Evolutionary conservation across 495 filamentous ascomycete species (phyloP).

Genomic region (Pseudomonodictys pantanalensis): DNA sequence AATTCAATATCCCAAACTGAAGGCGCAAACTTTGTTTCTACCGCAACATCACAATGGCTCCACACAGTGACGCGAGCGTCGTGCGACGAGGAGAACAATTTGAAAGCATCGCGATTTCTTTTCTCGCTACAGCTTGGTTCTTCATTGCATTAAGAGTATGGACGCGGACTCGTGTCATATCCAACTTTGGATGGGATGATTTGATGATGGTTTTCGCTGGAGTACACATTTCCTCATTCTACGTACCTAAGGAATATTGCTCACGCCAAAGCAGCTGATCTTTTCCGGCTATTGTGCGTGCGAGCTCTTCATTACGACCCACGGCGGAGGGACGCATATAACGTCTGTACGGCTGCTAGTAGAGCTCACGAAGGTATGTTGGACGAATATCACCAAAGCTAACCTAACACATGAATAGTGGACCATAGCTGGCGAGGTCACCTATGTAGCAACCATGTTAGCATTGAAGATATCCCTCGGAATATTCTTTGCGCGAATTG

Average conservation of each 20-base stretch:
- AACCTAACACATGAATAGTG: conserved; percentile 31
- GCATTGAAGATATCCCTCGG: conserved; percentile 40
- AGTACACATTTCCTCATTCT: conserved; percentile 17
- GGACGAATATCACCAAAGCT: neutral
- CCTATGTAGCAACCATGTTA: conserved; percentile 34
- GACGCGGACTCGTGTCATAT: conserved; percentile 34
- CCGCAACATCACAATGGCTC: neutral
- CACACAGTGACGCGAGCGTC: conserved; percentile 1
- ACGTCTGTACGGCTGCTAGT: conserved; percentile 4
- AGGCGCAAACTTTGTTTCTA: neutral
- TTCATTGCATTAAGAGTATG: conserved; percentile 35
- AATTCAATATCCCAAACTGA: neutral
- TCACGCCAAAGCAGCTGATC: conserved; percentile 8
- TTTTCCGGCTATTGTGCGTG: conserved; percentile 26
- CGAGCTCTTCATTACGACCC: conserved; percentile 13
- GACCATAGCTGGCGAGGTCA: conserved; percentile 25
- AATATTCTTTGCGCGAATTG: conserved; percentile 39
- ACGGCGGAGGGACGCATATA: conserved; percentile 32
- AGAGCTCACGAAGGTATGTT: conserved; percentile 19
- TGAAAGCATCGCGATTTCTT: conserved; percentile 26
- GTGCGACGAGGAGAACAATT: conserved; percentile 11
- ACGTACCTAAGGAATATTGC: neutral
- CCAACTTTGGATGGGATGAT: conserved; percentile 39
- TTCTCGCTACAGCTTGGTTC: conserved; percentile 35
- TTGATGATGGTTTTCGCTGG: conserved; percentile 33